These are phyloP conservation scores for Selenicereus undatus DNA, from an alignment of 148 eudicot species.

Conservation along the genomic window DNA sequence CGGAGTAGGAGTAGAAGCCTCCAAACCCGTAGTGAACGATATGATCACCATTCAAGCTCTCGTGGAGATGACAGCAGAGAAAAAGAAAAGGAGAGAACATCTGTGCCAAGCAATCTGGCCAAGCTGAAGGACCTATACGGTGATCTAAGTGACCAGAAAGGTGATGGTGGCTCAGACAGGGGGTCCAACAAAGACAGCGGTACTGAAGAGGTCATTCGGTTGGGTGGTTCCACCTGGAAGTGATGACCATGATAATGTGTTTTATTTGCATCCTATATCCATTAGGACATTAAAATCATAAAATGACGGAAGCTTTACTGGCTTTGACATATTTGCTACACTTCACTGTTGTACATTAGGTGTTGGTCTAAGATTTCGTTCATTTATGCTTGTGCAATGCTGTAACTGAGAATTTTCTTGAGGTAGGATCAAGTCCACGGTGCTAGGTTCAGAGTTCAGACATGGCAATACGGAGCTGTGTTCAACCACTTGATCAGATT, in stretches of 20 bases:
- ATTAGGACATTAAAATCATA: background rate
- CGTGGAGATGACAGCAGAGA: slow-evolving; percentile 40
- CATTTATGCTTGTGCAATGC: background rate
- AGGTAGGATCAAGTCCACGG: background rate
- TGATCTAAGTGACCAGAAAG: slow-evolving; percentile 51
- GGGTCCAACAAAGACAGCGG: slow-evolving; percentile 46
- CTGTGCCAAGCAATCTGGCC: slow-evolving; percentile 69
- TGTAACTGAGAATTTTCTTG: background rate
- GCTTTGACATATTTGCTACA: slow-evolving; percentile 8
- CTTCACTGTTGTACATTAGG: slow-evolving; percentile 25
- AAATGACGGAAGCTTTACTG: slow-evolving; percentile 1
- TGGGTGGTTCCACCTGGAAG: slow-evolving; percentile 86
- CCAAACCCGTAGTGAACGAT: slow-evolving; percentile 33
- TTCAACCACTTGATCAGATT: too few relatives aligned
- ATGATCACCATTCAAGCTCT: slow-evolving; percentile 39
- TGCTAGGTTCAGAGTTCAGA: background rate
- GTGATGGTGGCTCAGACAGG: slow-evolving; percentile 35
- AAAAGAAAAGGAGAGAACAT: slow-evolving; percentile 34
- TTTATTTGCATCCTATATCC: background rate
- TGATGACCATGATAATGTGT: slow-evolving; percentile 19
- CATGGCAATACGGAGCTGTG: too few relatives aligned
- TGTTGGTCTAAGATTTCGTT: slow-evolving; percentile 7
- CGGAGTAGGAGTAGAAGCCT: slow-evolving; percentile 61
- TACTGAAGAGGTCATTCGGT: slow-evolving; percentile 73
- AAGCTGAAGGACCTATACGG: slow-evolving; percentile 89